Percentiles rank a stretch among this genome's conserved stretches.
These are phyloP conservation scores for Trifolium subterraneum DNA, from an alignment of 306 rosid genomes.

Conservation along the genomic window DNA sequence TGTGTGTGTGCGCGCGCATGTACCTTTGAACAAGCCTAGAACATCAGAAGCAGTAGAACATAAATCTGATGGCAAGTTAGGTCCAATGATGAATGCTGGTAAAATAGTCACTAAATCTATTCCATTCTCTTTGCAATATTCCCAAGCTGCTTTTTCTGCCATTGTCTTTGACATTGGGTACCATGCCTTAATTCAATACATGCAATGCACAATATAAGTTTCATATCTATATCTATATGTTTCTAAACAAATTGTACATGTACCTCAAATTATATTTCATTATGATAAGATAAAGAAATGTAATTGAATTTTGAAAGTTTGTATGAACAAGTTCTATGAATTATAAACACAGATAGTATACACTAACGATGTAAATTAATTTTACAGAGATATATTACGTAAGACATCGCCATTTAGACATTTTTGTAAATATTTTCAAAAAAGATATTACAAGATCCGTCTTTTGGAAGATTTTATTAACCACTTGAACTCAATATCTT, in stretches of 20 bases:
- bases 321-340: no score
- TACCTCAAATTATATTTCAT: neutral
- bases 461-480: no score
- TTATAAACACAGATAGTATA: no score
- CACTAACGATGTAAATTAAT: no score
- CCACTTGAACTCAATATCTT: no score
- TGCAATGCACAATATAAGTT: neutral
- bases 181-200: constrained; percentile 61
- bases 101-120: constrained; percentile 71
- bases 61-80: constrained; percentile 67
- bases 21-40: constrained; percentile 78
- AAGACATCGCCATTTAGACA: no score
- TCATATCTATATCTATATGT: neutral
- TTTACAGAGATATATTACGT: no score
- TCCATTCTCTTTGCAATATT: constrained; percentile 68
- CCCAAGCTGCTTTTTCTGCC: constrained; percentile 90
- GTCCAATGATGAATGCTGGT: constrained; percentile 74
- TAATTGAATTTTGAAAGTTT: no score
- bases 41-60: constrained; percentile 86
- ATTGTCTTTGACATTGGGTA: constrained; percentile 73
- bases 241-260: neutral
- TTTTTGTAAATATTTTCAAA: no score
- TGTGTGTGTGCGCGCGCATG: neutral
- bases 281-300: no score
- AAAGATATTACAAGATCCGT: no score